Base-by-base conservation (phyloP, 371 early-diverging fungal genomes). In the Fennellomyces sp. region DNA sequence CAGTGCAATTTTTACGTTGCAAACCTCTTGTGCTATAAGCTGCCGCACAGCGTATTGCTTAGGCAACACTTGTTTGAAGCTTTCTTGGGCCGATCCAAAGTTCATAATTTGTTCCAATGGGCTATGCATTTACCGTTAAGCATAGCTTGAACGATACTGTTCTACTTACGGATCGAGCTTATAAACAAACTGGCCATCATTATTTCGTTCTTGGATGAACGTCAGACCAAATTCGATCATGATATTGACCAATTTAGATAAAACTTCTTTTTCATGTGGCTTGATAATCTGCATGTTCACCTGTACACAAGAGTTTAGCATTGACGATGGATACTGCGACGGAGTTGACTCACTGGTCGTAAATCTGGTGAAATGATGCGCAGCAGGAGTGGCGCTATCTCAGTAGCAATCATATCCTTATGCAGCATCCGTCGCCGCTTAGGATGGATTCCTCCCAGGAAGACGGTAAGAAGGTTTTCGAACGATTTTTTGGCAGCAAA, bases 331-430 rank as follows among this genome's bases (percentile, higher is more conserved):
- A n/a, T n/a, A n/a, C n/a, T n/a, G n/a, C n/a, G n/a, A n/a, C n/a
- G n/a, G n/a, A n/a, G n/a, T n/a, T n/a, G n/a, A 78, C 83, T 79
- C 66, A 90, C 92, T 10, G 88, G 83, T 30, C 83, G 69, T 61
- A 95, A 47, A 30, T 88, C 82, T 2, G 96, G 94, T 1, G 94
- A 88, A 19, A 96, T 61, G 17, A 96, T 91, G 15, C 83, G 76
- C 53, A 92, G 30, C 26, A 97, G 75, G 7, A 78, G 78, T 21
- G 92, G 82, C 2, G 90, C 66, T 0, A 94, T 58, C 33, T 91
- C 91, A 5, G 75, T 63, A 0, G 82, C 77, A 23, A 86, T 58
- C 25, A 70, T 67, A 2, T 66, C 74, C 27, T 69, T 76, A n/a
- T 72, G 72, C 48, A 83, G 74, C 17, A 66, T 68, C 15, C 87